Base-by-base conservation (phyloP, 495 filamentous ascomycete species). In the Aspergillus bridgeri region DNA sequence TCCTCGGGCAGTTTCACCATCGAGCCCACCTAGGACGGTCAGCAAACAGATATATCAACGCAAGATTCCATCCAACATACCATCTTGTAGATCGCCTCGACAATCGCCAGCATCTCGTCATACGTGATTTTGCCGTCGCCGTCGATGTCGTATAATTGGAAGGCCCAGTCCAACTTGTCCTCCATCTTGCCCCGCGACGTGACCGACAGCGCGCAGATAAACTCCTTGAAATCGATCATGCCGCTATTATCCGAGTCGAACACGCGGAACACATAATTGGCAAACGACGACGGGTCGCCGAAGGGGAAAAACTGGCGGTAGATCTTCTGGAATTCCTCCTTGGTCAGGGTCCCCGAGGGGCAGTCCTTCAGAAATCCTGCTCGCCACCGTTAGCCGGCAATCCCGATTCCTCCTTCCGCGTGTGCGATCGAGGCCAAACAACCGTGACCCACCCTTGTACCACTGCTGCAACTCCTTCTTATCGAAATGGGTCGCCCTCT, bases 381-480 rank as follows among this genome's bases (percentile, higher is more conserved):
- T 17, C 59, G 11, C 13, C 6, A 19, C 0, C 43, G 54, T 65
- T 27, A 57, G 54, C 48, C n/a, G n/a, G n/a, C n/a, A n/a, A n/a
- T n/a, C n/a, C 29, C 21, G 6, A 43, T 53, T 42, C 13, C 22
- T 25, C 19, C 22, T 58, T 45, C 9, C 23, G 15, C 18, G 22
- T 51, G 5, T 50, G 55, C 45, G n/a, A n/a, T 15, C 17, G 33
- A 15, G 7, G 47, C 3, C 29, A 17, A 49, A 6, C 27, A 17
- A 11, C 3, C 43, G 21, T 11, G 6, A 67, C 78, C 46, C 67
- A 96, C 94, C 94, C 79, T 98, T 98, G 73, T 98, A 98, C 94
- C 94, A 98, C 89, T 98, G 95, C 73, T 99, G 94, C 63, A 99
- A 75, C 74, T 99, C 94, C 78, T 98, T 99, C 86, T 97, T 97